Percentiles rank a stretch among this genome's conserved stretches.
Conservation (phyloP, 2,329 filamentous ascomycete genomes). For the Colletotrichum sp. region DNA sequence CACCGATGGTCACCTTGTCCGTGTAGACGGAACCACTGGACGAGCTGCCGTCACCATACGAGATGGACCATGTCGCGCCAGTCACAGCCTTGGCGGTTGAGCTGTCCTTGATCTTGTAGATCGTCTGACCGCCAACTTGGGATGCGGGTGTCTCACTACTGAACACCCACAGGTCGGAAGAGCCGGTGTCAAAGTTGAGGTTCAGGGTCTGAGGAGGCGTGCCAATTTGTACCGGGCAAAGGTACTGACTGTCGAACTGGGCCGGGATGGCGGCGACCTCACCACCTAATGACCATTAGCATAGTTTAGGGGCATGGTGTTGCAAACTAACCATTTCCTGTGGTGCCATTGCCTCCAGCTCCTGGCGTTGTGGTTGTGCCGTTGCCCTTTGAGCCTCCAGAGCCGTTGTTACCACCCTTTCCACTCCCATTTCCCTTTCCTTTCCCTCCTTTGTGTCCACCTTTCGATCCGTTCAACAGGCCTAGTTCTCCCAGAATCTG, state of each 20-base stretch:
- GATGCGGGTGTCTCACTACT: slow-evolving; percentile 42
- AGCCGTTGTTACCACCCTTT: neutral
- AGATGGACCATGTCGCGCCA: slow-evolving; percentile 44
- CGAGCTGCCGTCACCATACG: slow-evolving; percentile 47
- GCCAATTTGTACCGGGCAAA: slow-evolving; percentile 66
- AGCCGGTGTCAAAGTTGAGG: slow-evolving; percentile 47
- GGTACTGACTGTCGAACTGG: slow-evolving; percentile 53
- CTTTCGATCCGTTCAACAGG: slow-evolving; percentile 20
- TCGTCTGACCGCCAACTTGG: slow-evolving; percentile 40
- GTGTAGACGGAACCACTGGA: slow-evolving; percentile 47
- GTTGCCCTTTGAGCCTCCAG: neutral
- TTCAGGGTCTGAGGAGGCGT: slow-evolving; percentile 42
- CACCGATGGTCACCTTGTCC: slow-evolving; percentile 47
- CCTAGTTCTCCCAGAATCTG: slow-evolving; percentile 37
- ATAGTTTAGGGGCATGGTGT: neutral
- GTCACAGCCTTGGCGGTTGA: slow-evolving; percentile 39
- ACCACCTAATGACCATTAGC: slow-evolving; percentile 27
- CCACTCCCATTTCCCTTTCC: neutral
- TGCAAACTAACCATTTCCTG: neutral
- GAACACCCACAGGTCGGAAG: slow-evolving; percentile 54
- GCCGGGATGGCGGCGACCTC: slow-evolving; percentile 49
- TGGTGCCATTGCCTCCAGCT: neutral
- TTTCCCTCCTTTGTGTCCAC: neutral
- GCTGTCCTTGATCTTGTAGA: slow-evolving; percentile 44
- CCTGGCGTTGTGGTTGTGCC: neutral